Conservation (phyloP, 495 filamentous ascomycete genomes). For the Penicillium canescens region DNA sequence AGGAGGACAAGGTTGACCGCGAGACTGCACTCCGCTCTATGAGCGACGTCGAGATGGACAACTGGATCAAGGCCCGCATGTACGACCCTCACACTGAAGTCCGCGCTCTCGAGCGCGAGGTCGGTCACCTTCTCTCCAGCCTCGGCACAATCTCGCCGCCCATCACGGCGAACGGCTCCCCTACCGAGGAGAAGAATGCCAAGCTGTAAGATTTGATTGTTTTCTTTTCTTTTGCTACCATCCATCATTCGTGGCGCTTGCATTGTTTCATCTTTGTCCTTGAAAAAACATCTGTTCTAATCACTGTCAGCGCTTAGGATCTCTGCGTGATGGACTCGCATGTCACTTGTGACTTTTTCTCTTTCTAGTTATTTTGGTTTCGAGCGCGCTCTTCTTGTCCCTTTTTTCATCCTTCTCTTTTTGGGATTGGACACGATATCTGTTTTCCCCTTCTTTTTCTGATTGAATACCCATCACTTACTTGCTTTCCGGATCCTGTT, state of each 20-base stretch:
- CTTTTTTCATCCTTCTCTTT: constrained; percentile 21
- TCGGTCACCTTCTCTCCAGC: constrained; percentile 47
- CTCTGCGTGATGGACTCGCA: constrained; percentile 18
- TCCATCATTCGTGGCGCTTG: constrained; percentile 1
- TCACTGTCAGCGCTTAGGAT: constrained; percentile 16
- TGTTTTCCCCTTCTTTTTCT: constrained; percentile 10
- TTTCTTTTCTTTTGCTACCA: constrained; percentile 12
- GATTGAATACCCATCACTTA: constrained; percentile 26
- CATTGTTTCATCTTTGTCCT: not conserved
- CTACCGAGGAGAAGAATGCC: constrained; percentile 40
- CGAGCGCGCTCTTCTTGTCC: constrained; percentile 24
- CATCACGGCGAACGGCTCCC: constrained; percentile 23
- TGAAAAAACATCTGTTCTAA: constrained; percentile 8
- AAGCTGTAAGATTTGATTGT: constrained; percentile 39
- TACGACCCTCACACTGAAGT: constrained; percentile 76
- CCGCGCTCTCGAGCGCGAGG: constrained; percentile 55
- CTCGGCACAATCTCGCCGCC: constrained; percentile 34
- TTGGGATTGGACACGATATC: constrained; percentile 18
- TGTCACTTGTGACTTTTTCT: constrained; percentile 7
- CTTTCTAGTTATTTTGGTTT: constrained; percentile 27
- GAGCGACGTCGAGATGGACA: constrained; percentile 72
- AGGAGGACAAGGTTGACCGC: constrained; percentile 79
- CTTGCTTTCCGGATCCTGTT: constrained; percentile 9
- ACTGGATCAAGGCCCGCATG: constrained; percentile 77
- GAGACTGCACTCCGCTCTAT: constrained; percentile 69